phyloP scores from a whole-genome alignment of 345 rosid genomes.

The Eucalyptus curtisii region DNA sequence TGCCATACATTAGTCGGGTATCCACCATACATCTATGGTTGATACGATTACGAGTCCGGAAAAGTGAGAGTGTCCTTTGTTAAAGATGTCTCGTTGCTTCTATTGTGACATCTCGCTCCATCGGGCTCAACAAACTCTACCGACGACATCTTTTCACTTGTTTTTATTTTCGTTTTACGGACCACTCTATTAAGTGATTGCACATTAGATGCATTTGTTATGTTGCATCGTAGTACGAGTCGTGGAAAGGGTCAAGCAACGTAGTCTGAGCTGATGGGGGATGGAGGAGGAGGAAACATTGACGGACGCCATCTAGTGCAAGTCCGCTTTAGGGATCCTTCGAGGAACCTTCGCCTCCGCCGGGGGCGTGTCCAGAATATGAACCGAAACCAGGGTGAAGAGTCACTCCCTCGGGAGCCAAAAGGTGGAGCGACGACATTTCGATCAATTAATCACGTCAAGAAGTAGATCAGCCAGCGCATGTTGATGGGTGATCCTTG shows the following conservation, averaged over 20 bases:
- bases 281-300: background rate
- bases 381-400: background rate
- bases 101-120: too few relatives aligned
- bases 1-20: too few relatives aligned
- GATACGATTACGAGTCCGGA: too few relatives aligned
- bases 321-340: background rate
- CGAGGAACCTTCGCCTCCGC: background rate
- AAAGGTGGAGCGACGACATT: background rate
- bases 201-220: too few relatives aligned
- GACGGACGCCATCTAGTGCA: background rate
- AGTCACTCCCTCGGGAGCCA: background rate
- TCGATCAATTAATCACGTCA: background rate
- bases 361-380: background rate
- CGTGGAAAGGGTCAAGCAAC: background rate
- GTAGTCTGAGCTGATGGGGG: background rate
- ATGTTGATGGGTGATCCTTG: background rate
- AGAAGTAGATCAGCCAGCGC: background rate
- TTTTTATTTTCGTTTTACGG: too few relatives aligned
- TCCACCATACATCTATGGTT: too few relatives aligned
- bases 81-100: too few relatives aligned
- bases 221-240: too few relatives aligned
- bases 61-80: too few relatives aligned
- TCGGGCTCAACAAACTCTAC: too few relatives aligned
- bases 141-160: too few relatives aligned
- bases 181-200: too few relatives aligned